A percentile compares a stretch with the other conserved stretches of the same genome.
Evolutionary conservation across 495 filamentous ascomycete species (phyloP).

Genomic region (Haplographium delicatum): DNA sequence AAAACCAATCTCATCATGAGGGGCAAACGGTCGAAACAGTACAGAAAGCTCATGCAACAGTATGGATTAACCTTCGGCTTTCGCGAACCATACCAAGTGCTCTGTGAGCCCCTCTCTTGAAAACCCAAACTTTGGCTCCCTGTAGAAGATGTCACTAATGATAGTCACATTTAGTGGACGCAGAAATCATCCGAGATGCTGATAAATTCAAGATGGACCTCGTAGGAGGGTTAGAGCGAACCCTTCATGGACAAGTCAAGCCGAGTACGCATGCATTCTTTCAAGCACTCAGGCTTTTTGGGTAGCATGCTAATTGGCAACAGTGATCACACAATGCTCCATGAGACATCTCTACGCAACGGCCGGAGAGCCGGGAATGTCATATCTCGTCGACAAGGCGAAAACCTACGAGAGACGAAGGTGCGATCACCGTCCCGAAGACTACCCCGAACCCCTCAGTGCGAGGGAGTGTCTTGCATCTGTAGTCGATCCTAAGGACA

Average conservation of each 20-base stretch:
- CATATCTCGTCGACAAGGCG: constrained; percentile 57
- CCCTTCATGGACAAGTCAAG: constrained; percentile 77
- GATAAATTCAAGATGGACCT: constrained; percentile 77
- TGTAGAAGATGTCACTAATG: too few species aligned
- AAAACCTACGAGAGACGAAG: constrained; percentile 77
- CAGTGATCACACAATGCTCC: constrained; percentile 61
- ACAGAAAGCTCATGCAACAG: constrained; percentile 92
- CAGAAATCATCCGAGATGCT: constrained; percentile 70
- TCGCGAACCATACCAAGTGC: constrained; percentile 88
- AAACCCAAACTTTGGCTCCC: too few species aligned
- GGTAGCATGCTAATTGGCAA: background rate
- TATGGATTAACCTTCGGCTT: constrained; percentile 81
- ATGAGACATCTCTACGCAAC: constrained; percentile 67
- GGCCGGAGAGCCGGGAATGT: constrained; percentile 48
- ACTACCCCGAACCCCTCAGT: constrained; percentile 60
- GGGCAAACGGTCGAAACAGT: constrained; percentile 90
- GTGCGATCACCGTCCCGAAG: constrained; percentile 82
- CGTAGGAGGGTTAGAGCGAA: constrained; percentile 61
- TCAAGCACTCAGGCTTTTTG: background rate
- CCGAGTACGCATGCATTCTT: constrained; percentile 63
- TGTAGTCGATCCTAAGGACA: constrained; percentile 68
- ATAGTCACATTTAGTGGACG: constrained; percentile 64
- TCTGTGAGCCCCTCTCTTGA: constrained; percentile 47
- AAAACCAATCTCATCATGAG: constrained; percentile 52
- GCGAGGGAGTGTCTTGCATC: constrained; percentile 72